These are phyloP conservation scores for Bryoglossum gracile DNA, from an alignment of 495 filamentous ascomycete genomes.

Conservation along the genomic window DNA sequence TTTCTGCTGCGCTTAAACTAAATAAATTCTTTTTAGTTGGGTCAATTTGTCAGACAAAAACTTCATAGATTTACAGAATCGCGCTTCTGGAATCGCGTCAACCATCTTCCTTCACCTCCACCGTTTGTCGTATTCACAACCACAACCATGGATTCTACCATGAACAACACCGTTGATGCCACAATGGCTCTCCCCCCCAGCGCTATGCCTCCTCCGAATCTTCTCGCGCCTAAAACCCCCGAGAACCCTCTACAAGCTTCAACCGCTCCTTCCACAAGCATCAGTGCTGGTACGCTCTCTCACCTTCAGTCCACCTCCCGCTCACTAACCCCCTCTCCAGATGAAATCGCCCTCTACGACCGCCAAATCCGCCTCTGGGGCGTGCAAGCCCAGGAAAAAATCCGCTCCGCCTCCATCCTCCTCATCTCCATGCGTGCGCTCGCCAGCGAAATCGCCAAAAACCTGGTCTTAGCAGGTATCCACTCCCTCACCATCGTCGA, in stretches of 20 bases:
- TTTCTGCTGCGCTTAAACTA: too few species aligned
- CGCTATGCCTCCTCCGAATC: too few species aligned
- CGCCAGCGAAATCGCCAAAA: conserved; percentile 95
- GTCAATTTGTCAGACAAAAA: too few species aligned
- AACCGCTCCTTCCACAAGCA: conserved; percentile 9
- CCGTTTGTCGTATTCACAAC: background rate
- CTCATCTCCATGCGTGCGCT: conserved; percentile 82
- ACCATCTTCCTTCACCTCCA: too few species aligned
- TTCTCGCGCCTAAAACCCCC: background rate
- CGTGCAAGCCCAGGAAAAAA: conserved; percentile 82
- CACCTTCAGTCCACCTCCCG: too few species aligned
- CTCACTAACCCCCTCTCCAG: too few species aligned
- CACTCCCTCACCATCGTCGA: conserved; percentile 87
- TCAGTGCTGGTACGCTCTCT: conserved; percentile 24
- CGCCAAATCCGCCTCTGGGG: conserved; percentile 98
- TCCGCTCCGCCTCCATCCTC: conserved; percentile 85
- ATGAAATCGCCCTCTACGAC: conserved; percentile 97
- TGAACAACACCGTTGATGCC: too few species aligned
- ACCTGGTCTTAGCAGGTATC: conserved; percentile 92
- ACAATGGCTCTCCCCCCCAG: too few species aligned
- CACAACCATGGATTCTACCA: background rate
- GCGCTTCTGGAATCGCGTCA: too few species aligned
- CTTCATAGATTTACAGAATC: too few species aligned
- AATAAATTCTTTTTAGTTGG: too few species aligned
- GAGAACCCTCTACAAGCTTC: background rate